phyloP scores from a whole-genome alignment of 2,329 filamentous ascomycete genomes.

The Cercospora berteroae region DNA sequence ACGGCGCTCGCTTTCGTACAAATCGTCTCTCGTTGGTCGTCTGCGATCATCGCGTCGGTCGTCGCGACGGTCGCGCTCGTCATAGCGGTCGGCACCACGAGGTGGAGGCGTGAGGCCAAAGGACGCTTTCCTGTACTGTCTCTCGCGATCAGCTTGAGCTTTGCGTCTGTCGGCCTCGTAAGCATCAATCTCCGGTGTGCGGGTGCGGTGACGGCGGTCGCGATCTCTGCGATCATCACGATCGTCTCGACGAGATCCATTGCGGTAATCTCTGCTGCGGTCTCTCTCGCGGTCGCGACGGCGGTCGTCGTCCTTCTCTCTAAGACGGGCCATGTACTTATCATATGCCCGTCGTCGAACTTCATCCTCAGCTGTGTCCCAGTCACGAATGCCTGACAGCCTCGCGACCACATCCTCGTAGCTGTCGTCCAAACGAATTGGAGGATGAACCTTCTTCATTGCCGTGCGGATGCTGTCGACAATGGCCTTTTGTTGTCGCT shows the following conservation, averaged over 20 bases:
- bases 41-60: constrained; percentile 25
- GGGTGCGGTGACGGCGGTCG: constrained; percentile 51
- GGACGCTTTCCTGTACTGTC: constrained; percentile 77
- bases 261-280: constrained; percentile 52
- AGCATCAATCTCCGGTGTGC: constrained; percentile 82
- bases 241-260: constrained; percentile 44
- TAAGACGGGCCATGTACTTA: constrained; percentile 84
- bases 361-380: constrained; percentile 81
- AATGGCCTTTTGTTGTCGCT: constrained; percentile 80
- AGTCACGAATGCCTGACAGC: constrained; percentile 79
- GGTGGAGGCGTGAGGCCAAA: constrained; percentile 40
- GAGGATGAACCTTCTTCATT: constrained; percentile 87
- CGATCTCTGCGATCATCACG: constrained; percentile 47
- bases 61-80: constrained; percentile 25
- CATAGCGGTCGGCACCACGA: constrained; percentile 32
- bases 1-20: constrained; percentile 81
- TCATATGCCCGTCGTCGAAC: constrained; percentile 81
- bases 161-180: constrained; percentile 95
- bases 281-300: constrained; percentile 38
- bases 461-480: constrained; percentile 79
- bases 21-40: constrained; percentile 45
- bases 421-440: constrained; percentile 71
- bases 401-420: constrained; percentile 85
- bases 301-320: constrained; percentile 70
- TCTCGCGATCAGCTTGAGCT: constrained; percentile 89